Base-by-base conservation (phyloP, 192 early-diverging fungal species). In the Backusella liffmaniae region DNA sequence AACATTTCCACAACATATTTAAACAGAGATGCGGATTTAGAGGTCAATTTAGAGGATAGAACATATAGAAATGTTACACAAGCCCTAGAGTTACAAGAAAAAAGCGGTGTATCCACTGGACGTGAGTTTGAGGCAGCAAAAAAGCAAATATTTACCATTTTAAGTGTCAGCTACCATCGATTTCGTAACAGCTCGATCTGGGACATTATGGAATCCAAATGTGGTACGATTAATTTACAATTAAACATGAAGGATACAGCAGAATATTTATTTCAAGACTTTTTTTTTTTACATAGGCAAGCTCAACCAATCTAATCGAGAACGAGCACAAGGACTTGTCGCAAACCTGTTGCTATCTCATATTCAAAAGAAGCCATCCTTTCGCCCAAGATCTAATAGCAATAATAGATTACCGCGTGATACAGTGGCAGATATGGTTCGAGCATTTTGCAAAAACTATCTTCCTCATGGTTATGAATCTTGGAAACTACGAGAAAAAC, bases 131-230 rank as follows among this genome's bases (percentile, higher is more conserved):
- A 71, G 6, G 39, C 70, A 30, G 70, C 70, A 26, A 71, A 71
- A 46, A 71, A 44, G 26, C 70, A 71, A 30, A 44, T 71, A 29
- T 71, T 71, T 26, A 46, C 70, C 9, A 46, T 71, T 44, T 32
- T 71, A 12, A 71, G 39, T 18, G 29, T 71, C 18, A 71, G 70
- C 23, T 71, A 71, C 21, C 70, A 71, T 49, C 39, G 70, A 32
- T 71, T 71, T 49, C 35, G 70, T 41, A 41, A 30, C 29, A 71
- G 70, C 29, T 71, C 70, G 2, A 49, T 71, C 18, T 71, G 70
- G 70, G 44, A 71, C 29, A 49, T 71, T 15, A 71, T 71, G 70
- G 70, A 71, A 49, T 36, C 70, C 35, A 71, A 71, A n/a, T 71
- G 70, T 44, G 70, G 70, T 71, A 71, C 41, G 23, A 26, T 15